Conservation (phyloP, 2,329 filamentous ascomycete genomes). For the Bipolaris oryzae region DNA sequence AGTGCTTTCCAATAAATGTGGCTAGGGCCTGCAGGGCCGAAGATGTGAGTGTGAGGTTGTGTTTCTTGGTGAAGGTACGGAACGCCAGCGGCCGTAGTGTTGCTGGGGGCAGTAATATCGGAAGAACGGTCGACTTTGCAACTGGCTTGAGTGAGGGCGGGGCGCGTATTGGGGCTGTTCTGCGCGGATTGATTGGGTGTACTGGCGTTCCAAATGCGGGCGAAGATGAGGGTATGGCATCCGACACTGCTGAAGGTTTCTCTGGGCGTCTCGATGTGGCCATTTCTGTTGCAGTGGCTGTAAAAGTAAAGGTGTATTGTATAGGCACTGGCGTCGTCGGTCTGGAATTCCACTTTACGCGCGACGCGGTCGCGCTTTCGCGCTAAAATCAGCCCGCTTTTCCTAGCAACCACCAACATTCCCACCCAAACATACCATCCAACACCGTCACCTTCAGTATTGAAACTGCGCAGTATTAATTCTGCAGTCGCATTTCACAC, state of each 20-base stretch:
- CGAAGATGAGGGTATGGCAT: conserved; percentile 82
- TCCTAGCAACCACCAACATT: conserved; percentile 8
- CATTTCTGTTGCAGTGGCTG: conserved; percentile 23
- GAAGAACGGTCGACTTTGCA: conserved; percentile 69
- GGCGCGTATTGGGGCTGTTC: conserved; percentile 50
- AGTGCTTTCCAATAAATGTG: conserved; percentile 88
- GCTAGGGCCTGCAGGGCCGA: conserved; percentile 84
- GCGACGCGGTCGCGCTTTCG: conserved; percentile 28
- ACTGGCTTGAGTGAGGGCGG: conserved; percentile 59
- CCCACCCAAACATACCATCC: conserved; percentile 1
- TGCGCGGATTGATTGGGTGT: conserved; percentile 71
- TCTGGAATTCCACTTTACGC: conserved; percentile 26
- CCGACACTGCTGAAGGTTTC: conserved; percentile 46
- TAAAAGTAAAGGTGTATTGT: conserved; percentile 8
- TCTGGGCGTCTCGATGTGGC: conserved; percentile 39
- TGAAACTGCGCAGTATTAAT: neutral
- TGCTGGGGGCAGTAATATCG: conserved; percentile 85
- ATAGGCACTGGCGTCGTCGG: conserved; percentile 2
- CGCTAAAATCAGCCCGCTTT: conserved; percentile 12
- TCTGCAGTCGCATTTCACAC: conserved; percentile 14
- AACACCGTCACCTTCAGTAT: conserved; percentile 8
- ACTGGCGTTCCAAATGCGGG: conserved; percentile 87
- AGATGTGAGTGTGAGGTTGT: conserved; percentile 90
- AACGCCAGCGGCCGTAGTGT: conserved; percentile 91
- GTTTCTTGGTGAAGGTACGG: conserved; percentile 95